Evolutionary conservation across 768 basidiomycete species (phyloP).

Genomic region (Leccinum ochraceum): DNA sequence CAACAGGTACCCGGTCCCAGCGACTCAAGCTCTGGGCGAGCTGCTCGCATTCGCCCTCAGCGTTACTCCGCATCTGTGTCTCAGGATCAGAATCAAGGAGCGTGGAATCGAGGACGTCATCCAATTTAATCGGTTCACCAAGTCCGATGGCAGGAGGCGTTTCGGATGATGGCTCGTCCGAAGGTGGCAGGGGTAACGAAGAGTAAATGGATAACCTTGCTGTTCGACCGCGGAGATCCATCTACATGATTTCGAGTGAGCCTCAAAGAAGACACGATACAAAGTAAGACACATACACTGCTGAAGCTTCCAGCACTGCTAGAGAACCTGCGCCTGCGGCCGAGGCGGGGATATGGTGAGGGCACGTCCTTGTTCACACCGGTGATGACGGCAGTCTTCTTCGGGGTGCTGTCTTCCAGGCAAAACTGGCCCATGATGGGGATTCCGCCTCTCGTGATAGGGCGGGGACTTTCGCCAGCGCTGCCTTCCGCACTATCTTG

Average conservation of each 20-base stretch:
- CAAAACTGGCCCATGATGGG: conserved; percentile 44
- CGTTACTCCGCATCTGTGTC: conserved; percentile 27
- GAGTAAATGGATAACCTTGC: conserved; percentile 37
- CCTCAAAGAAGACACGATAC: conserved; percentile 4
- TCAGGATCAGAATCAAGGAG: conserved; percentile 63
- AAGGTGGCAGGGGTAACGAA: conserved; percentile 31
- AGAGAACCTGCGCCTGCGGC: conserved; percentile 27
- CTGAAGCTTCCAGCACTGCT: conserved; percentile 36
- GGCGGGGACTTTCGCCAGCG: conserved; percentile 28
- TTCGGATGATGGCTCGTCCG: conserved; percentile 38
- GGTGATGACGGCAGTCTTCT: conserved; percentile 29
- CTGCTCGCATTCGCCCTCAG: conserved; percentile 39
- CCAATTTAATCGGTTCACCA: conserved; percentile 56
- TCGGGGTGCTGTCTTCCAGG: conserved; percentile 14
- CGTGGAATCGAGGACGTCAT: conserved; percentile 77
- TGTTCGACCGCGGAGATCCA: conserved; percentile 34
- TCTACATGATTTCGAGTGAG: conserved; percentile 18
- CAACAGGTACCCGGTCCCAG: conserved; percentile 76
- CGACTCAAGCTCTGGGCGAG: conserved; percentile 55
- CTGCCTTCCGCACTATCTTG: conserved; percentile 38
- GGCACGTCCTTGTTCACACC: conserved; percentile 34
- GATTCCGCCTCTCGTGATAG: conserved; percentile 17
- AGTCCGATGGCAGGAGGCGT: conserved; percentile 40
- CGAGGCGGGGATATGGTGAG: conserved; percentile 32
- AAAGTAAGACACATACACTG: conserved; percentile 34